A percentile compares a stretch with the other conserved stretches of the same genome.
These are phyloP conservation scores for Paramecium sexaurelia DNA, from an alignment of 73 alveolate genomes.

Conservation along the genomic window DNA sequence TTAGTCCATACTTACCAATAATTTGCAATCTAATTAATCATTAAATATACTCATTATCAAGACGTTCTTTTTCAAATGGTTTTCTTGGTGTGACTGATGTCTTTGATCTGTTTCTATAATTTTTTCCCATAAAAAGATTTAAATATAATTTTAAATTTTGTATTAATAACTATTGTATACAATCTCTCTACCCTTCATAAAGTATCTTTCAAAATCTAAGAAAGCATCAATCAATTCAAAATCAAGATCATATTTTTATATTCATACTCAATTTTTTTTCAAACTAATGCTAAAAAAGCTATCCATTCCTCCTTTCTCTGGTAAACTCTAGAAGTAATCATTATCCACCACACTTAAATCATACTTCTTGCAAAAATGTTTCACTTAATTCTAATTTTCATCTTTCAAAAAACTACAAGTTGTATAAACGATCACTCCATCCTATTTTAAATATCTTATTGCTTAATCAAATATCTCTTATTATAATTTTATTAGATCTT, in stretches of 20 bases:
- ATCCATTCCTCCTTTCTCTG: constrained; percentile 83
- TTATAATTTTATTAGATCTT: constrained; percentile 70
- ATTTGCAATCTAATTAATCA: constrained; percentile 76
- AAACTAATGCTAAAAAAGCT: constrained; percentile 83
- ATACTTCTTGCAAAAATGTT: constrained; percentile 74
- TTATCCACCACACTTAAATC: constrained; percentile 76
- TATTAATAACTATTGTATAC: background rate
- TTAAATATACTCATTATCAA: constrained; percentile 82
- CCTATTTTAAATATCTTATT: constrained; percentile 67
- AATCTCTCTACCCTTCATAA: background rate
- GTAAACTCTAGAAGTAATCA: constrained; percentile 76
- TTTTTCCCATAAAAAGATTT: constrained; percentile 51
- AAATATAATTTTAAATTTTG: constrained; percentile 18
- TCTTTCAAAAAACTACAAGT: constrained; percentile 80
- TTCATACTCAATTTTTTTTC: constrained; percentile 39
- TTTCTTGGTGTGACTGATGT: constrained; percentile 91
- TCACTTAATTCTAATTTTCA: constrained; percentile 76
- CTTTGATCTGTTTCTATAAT: constrained; percentile 70
- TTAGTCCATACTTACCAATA: constrained; percentile 97
- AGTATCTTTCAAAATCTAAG: background rate
- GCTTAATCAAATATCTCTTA: constrained; percentile 74
- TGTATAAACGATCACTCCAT: constrained; percentile 79
- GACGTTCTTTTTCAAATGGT: constrained; percentile 95
- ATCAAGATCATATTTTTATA: background rate
- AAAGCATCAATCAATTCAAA: background rate